Conservation (phyloP, 2,329 filamentous ascomycete genomes). For the Lecanicillium sp. region DNA sequence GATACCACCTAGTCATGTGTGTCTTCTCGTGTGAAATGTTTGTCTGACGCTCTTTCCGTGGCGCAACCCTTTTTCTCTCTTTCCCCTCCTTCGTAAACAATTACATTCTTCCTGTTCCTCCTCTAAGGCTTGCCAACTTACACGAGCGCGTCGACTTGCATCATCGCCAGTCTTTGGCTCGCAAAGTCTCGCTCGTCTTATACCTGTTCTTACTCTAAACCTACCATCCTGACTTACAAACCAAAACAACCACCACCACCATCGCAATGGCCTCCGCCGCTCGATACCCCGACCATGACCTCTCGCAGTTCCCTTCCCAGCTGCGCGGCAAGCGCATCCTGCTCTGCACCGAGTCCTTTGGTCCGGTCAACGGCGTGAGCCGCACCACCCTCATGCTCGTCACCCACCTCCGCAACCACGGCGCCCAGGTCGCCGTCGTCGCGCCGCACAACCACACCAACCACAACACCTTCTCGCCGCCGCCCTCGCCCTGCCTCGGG, state of each 20-base stretch:
- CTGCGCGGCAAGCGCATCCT: conserved; percentile 58
- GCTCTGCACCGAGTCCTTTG: conserved; percentile 65
- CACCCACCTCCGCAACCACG: conserved; percentile 58
- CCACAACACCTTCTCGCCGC: conserved; percentile 48
- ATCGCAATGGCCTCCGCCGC: conserved; percentile 7
- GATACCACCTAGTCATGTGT: conserved; percentile 1
- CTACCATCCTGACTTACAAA: conserved; percentile 14
- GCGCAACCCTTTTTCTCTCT: not conserved
- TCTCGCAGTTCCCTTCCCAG: conserved; percentile 38
- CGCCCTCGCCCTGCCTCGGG: conserved; percentile 27
- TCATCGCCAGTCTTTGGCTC: not conserved
- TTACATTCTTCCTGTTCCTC: not conserved
- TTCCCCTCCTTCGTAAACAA: not conserved
- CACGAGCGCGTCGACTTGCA: not conserved
- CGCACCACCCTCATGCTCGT: conserved; percentile 65
- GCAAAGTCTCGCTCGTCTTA: not conserved
- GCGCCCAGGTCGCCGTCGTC: conserved; percentile 59
- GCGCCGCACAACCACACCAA: conserved; percentile 54
- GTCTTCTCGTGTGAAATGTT: no score
- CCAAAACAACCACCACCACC: not conserved
- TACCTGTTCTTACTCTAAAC: not conserved
- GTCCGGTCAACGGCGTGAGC: conserved; percentile 68
- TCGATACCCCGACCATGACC: conserved; percentile 29
- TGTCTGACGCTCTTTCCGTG: not conserved
- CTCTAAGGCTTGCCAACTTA: no score